Conservation (phyloP, 495 filamentous ascomycete genomes). For the Neurospora sp. region DNA sequence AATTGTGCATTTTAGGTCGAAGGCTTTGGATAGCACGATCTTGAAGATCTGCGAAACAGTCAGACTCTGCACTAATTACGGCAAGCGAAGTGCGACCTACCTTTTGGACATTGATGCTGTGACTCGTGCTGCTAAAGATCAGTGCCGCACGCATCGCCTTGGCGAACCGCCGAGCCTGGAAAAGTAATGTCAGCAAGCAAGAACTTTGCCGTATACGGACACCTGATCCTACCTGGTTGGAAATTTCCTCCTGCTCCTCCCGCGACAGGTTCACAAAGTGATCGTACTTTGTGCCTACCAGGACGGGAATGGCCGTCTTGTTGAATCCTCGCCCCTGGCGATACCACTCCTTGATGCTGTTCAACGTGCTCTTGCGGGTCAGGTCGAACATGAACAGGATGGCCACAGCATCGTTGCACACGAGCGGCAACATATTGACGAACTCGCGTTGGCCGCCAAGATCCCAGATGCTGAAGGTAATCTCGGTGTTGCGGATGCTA, state of each 20-base stretch:
- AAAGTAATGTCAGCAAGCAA: conserved; percentile 3
- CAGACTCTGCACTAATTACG: background rate
- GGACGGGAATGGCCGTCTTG: conserved; percentile 95
- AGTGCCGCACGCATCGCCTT: conserved; percentile 95
- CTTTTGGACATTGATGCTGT: conserved; percentile 99
- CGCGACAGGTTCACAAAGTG: conserved; percentile 97
- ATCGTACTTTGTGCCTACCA: conserved; percentile 97
- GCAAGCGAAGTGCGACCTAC: conserved; percentile 33
- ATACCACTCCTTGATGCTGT: conserved; percentile 99
- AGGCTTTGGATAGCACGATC: conserved; percentile 96
- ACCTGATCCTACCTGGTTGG: conserved; percentile 57
- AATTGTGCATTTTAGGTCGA: conserved; percentile 97
- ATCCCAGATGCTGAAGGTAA: conserved; percentile 99
- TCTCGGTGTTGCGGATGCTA: conserved; percentile 98
- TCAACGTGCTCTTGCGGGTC: conserved; percentile 93
- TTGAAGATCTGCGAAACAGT: conserved; percentile 76
- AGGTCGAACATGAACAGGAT: conserved; percentile 99
- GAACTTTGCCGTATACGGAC: background rate
- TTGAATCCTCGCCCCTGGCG: conserved; percentile 96
- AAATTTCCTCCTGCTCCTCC: conserved; percentile 97
- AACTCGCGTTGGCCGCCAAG: conserved; percentile 96
- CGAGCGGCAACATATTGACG: conserved; percentile 96
- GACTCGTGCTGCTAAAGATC: conserved; percentile 97
- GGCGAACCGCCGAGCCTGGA: conserved; percentile 84
- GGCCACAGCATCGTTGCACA: conserved; percentile 97